Base-by-base conservation (phyloP, 495 filamentous ascomycete species). In the Neurospora sublineolata region DNA sequence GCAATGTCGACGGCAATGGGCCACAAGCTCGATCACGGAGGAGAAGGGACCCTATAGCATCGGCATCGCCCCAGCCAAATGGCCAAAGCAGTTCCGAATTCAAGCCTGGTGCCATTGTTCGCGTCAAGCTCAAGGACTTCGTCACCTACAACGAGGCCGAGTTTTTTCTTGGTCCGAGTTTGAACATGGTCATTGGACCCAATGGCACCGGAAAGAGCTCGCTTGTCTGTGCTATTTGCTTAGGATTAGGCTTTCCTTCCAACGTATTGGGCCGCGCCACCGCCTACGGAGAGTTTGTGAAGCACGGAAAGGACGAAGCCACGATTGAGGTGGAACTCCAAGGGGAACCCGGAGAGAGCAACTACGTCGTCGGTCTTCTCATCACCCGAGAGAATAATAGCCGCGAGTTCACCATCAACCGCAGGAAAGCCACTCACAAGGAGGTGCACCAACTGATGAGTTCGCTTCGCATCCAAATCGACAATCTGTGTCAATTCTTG, bases 141-240 rank as follows among this genome's bases (percentile, higher is more conserved):
- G 93, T 99, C 37, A 99, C 96, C 0, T 99, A 98, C 80, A 93
- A 89, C 16, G 87, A 90, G 37, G 94, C 93, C 68, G 93, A 95
- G 74, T 97, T 97, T 80, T 87, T 88, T 68, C 93, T 92, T 4
- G 95, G 95, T 0, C 94, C 96, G 14, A 95, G 91, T 75, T 79
- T 99, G 76, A 99, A 99, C 78, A 98, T 99, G 96, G 89, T 99
- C 71, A 97, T 99, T 75, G 95, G 95, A 0, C 95, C 95, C 10
- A 99, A 99, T 77, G 95, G 95, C 60, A 97, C 95, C 0, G 95
- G 95, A 60, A 99, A 99, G 79, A 97, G 94, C 84, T 97, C 96
- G 0, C 87, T 99, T 38, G 95, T 99, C 37, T 98, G 95, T 81
- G 95, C 96, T 37, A 97, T 99, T 73, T 98, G 96, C 81, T 81